Evolutionary conservation across 345 rosid genomes (phyloP).

Genomic region (Salix udensis): DNA sequence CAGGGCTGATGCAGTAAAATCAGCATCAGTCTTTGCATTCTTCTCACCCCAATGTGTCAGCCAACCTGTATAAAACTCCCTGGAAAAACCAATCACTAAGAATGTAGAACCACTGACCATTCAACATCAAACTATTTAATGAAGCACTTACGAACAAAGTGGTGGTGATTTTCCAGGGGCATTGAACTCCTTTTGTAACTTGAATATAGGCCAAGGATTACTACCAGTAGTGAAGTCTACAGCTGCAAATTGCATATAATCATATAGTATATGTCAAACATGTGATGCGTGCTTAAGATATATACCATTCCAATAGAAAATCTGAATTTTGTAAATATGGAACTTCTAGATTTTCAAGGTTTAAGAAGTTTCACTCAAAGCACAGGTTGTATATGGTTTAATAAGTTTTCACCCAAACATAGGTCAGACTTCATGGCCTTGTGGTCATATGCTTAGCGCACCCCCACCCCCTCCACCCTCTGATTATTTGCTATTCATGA

Average conservation of each 20-base stretch:
- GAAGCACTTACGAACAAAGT: constrained; percentile 65
- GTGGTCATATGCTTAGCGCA: too few relatives aligned
- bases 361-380: too few relatives aligned
- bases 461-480: too few relatives aligned
- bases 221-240: constrained; percentile 86
- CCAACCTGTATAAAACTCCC: constrained; percentile 98
- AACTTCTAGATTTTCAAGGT: too few relatives aligned
- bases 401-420: too few relatives aligned
- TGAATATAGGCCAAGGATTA: constrained; percentile 82
- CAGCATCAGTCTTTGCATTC: constrained; percentile 59
- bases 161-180: constrained; percentile 94
- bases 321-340: too few relatives aligned
- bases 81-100: constrained; percentile 27
- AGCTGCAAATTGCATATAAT: constrained; percentile 41
- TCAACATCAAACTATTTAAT: background rate
- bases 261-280: background rate
- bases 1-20: constrained; percentile 62
- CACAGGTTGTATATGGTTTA: too few relatives aligned
- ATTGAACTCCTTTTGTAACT: constrained; percentile 79
- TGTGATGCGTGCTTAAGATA: background rate
- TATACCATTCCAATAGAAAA: too few relatives aligned
- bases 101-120: constrained; percentile 9
- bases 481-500: too few relatives aligned
- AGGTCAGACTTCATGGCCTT: too few relatives aligned
- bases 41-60: constrained; percentile 97